Percentiles rank a stretch among this genome's conserved stretches.
These are phyloP conservation scores for Mercurialis annua DNA, from an alignment of 345 rosid genomes.

Conservation along the genomic window DNA sequence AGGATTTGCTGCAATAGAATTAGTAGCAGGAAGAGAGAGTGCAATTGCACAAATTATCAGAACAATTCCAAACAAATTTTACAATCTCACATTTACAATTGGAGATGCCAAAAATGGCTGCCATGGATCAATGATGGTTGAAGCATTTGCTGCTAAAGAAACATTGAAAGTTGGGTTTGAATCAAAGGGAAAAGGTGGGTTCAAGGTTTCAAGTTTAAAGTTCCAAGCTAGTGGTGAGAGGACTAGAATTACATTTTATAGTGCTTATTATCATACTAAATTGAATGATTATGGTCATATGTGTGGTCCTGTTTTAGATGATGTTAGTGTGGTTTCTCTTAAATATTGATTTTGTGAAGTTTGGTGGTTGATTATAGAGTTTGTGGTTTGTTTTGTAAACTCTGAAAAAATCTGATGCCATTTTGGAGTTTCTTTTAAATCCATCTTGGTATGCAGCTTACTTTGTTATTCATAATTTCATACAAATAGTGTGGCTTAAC, in stretches of 20 bases:
- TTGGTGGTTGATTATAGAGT: too few species aligned
- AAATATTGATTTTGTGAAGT: too few species aligned
- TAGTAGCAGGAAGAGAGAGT: slow-evolving; percentile 83
- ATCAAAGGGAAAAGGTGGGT: slow-evolving; percentile 55
- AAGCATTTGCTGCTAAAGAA: slow-evolving; percentile 56
- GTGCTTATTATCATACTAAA: slow-evolving; percentile 69
- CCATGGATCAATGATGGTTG: slow-evolving; percentile 79
- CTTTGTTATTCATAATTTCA: too few species aligned
- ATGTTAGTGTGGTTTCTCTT: slow-evolving; percentile 42
- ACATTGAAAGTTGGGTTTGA: slow-evolving; percentile 40
- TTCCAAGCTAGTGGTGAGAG: slow-evolving; percentile 47
- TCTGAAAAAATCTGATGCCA: too few species aligned
- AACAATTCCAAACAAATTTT: slow-evolving; percentile 42
- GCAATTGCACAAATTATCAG: slow-evolving; percentile 74
- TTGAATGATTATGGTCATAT: slow-evolving; percentile 65
- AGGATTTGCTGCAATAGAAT: slow-evolving; percentile 55
- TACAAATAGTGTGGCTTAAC: too few species aligned
- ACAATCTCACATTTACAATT: slow-evolving; percentile 48
- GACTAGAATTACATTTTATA: slow-evolving; percentile 70
- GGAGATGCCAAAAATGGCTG: slow-evolving; percentile 82
- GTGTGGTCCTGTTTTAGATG: slow-evolving; percentile 87
- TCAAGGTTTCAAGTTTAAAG: slow-evolving; percentile 38
- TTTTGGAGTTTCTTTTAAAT: too few species aligned
- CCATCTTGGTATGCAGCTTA: too few species aligned
- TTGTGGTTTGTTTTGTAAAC: too few species aligned